Evolutionary conservation across 2,329 filamentous ascomycete species (phyloP).

Genomic region (Aspergillus piperis): DNA sequence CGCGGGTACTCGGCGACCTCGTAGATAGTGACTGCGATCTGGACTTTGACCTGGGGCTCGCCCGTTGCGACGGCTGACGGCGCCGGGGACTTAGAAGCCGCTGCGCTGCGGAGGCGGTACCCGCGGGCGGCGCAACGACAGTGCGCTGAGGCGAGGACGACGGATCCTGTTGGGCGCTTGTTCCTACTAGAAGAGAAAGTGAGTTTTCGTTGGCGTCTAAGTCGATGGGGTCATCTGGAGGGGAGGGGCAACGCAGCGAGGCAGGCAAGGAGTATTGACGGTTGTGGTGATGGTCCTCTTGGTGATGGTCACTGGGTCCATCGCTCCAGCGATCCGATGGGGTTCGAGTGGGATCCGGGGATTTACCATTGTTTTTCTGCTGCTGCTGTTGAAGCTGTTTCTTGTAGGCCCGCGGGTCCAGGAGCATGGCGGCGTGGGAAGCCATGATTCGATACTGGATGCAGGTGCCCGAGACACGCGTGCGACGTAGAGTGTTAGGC

Average conservation of each 20-base stretch:
- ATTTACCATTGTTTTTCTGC: constrained; percentile 38
- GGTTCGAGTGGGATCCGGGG: constrained; percentile 12
- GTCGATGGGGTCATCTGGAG: constrained; percentile 18
- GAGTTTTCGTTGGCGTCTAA: constrained; percentile 23
- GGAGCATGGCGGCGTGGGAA: constrained; percentile 44
- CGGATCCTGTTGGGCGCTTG: constrained; percentile 22
- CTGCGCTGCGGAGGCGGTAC: constrained; percentile 27
- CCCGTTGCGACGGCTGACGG: constrained; percentile 13
- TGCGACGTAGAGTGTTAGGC: neutral
- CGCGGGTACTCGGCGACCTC: constrained; percentile 14
- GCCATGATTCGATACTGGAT: constrained; percentile 33
- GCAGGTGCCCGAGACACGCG: constrained; percentile 18
- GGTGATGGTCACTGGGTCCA: constrained; percentile 2
- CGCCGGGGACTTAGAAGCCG: constrained; percentile 25
- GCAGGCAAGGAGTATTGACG: constrained; percentile 16
- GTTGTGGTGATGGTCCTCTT: constrained; percentile 13
- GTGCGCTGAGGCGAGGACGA: constrained; percentile 15
- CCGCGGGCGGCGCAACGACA: constrained; percentile 24
- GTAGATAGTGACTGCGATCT: constrained; percentile 15
- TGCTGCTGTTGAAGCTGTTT: constrained; percentile 33
- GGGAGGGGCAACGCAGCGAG: constrained; percentile 16
- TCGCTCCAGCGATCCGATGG: constrained; percentile 14
- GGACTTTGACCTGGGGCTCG: constrained; percentile 19
- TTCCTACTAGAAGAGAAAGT: constrained; percentile 19
- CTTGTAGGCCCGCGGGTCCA: constrained; percentile 47